These are phyloP conservation scores for Ceratorhiza oryzae-sativae DNA, from an alignment of 1,284 basidiomycete species.

Conservation along the genomic window DNA sequence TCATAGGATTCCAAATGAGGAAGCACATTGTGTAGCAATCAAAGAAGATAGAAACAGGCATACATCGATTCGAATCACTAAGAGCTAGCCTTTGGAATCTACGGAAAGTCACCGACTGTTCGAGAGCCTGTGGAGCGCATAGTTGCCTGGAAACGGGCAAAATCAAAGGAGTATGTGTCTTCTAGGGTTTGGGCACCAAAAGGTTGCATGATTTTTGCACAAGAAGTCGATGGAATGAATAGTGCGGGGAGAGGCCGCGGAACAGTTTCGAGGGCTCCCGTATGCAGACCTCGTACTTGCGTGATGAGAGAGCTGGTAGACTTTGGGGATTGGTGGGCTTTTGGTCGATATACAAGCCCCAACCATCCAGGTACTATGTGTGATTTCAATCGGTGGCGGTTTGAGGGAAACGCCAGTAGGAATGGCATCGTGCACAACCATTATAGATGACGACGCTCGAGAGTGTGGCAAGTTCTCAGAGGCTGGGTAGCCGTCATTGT, in stretches of 20 bases:
- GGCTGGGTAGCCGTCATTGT: not conserved
- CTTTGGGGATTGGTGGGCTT: not conserved
- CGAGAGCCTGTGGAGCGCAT: not conserved
- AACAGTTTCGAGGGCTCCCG: not conserved
- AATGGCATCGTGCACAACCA: not conserved
- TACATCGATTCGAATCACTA: not conserved
- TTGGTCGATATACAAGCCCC: not conserved
- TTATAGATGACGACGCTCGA: conserved; percentile 3
- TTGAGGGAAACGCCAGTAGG: not conserved
- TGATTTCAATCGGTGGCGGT: not conserved
- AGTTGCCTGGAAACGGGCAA: not conserved
- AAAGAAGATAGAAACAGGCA: not conserved
- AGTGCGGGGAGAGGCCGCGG: not conserved
- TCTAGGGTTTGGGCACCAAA: not conserved
- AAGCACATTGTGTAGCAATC: no score
- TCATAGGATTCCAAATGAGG: no score
- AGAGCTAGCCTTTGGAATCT: not conserved
- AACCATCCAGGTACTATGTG: not conserved
- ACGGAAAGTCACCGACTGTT: not conserved
- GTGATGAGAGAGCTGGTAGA: not conserved
- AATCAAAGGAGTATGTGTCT: not conserved
- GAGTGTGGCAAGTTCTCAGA: not conserved
- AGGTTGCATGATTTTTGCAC: not conserved
- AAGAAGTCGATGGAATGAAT: not conserved
- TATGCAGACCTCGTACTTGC: not conserved